A percentile compares a stretch with the other conserved stretches of the same genome.
These are phyloP conservation scores for Ogataea parapolymorpha DNA, from an alignment of 805 yeast genomes.

Conservation along the genomic window DNA sequence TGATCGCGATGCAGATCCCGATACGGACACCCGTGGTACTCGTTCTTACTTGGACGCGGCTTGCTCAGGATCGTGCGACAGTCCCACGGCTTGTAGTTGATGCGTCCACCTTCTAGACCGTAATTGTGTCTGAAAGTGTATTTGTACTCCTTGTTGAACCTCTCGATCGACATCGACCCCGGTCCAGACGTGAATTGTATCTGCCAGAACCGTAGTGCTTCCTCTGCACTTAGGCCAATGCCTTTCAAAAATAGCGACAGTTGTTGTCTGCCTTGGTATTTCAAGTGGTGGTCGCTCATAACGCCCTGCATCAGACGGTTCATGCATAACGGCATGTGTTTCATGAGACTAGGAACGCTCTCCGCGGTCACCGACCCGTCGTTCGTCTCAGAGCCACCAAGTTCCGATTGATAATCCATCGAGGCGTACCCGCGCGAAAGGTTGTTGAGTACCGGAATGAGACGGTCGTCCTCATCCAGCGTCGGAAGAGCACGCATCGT, in stretches of 20 bases:
- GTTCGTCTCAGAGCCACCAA: conserved; percentile 15
- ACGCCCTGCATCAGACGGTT: conserved; percentile 48
- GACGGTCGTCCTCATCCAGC: conserved; percentile 86
- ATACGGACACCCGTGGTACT: conserved; percentile 92
- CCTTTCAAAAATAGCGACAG: conserved; percentile 82
- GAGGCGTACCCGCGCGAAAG: conserved; percentile 69
- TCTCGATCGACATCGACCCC: conserved; percentile 58
- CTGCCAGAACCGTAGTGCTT: conserved; percentile 84
- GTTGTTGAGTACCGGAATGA: conserved; percentile 79
- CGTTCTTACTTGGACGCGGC: conserved; percentile 64
- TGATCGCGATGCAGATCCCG: conserved; percentile 68
- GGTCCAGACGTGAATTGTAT: conserved; percentile 57
- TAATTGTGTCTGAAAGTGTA: conserved; percentile 87
- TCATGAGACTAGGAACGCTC: conserved; percentile 51
- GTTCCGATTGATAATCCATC: conserved; percentile 37
- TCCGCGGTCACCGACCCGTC: conserved; percentile 50
- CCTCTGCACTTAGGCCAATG: conserved; percentile 82
- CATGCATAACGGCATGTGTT: conserved; percentile 78
- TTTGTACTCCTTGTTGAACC: conserved; percentile 81
- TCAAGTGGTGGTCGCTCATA: conserved; percentile 71
- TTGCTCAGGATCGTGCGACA: conserved; percentile 73
- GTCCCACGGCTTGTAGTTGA: conserved; percentile 81
- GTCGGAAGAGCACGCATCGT: conserved; percentile 80
- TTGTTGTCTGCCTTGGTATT: conserved; percentile 83
- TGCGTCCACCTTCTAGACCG: conserved; percentile 88